Evolutionary conservation across 179 eudicot species (phyloP).

Genomic region (Gypsophila paniculata): DNA sequence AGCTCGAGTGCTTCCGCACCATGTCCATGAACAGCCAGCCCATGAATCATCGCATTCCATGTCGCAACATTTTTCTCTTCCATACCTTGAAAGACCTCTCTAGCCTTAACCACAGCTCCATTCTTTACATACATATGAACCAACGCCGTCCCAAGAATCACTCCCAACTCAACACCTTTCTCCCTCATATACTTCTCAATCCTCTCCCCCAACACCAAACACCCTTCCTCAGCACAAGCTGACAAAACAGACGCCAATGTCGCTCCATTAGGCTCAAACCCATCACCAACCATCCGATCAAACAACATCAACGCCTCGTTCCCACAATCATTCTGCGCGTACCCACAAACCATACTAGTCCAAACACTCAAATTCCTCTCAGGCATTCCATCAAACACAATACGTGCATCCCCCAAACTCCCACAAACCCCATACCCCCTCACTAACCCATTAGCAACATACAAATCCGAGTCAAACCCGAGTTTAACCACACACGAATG

Average conservation of each 20-base stretch:
- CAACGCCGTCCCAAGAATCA: conserved; percentile 75
- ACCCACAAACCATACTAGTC: conserved; percentile 79
- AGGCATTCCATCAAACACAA: conserved; percentile 52
- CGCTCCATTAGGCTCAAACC: conserved; percentile 59
- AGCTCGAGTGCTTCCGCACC: conserved; percentile 50
- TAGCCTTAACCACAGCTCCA: conserved; percentile 53
- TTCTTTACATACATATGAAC: conserved; percentile 70
- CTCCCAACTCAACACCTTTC: conserved; percentile 39
- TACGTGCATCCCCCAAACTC: conserved; percentile 37
- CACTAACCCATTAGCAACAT: conserved; percentile 57
- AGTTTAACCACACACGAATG: conserved; percentile 46
- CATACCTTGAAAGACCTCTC: conserved; percentile 44
- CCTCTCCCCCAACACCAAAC: conserved; percentile 53
- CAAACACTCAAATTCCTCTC: conserved; percentile 61
- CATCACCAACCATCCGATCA: conserved; percentile 44
- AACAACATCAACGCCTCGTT: conserved; percentile 53
- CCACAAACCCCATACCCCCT: conserved; percentile 43
- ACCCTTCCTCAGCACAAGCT: conserved; percentile 65
- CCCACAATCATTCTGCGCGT: conserved; percentile 46
- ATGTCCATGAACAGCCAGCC: conserved; percentile 69
- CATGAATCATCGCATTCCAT: conserved; percentile 80
- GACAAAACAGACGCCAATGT: conserved; percentile 68
- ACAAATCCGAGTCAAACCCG: conserved; percentile 49
- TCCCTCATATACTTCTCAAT: conserved; percentile 43
- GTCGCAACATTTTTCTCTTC: conserved; percentile 51